Evolutionary conservation across 305 asterid species (phyloP).

Genomic region (Fraxinus angustifolia): DNA sequence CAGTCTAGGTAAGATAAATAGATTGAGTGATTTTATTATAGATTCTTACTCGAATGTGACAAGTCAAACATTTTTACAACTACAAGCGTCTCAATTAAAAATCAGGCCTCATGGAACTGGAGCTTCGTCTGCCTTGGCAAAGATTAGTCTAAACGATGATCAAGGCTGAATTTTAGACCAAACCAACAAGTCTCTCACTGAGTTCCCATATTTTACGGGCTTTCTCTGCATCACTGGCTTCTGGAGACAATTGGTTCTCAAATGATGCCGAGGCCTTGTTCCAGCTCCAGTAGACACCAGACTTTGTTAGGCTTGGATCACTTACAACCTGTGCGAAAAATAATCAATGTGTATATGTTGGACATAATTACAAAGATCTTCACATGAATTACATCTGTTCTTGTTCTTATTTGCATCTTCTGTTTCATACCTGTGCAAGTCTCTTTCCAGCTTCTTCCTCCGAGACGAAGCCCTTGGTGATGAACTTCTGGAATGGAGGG

Average conservation of each 20-base stretch:
- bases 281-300: constrained; percentile 63
- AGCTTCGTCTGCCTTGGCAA: neutral
- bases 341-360: neutral
- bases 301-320: constrained; percentile 46
- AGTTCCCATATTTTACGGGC: constrained; percentile 50
- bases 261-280: constrained; percentile 47
- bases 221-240: constrained; percentile 44
- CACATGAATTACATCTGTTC: neutral
- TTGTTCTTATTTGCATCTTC: neutral
- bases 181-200: constrained; percentile 46
- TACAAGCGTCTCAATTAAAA: neutral
- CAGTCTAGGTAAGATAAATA: neutral
- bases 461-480: constrained; percentile 88
- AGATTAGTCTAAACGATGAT: neutral
- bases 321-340: constrained; percentile 33
- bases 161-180: constrained; percentile 28
- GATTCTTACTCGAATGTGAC: constrained; percentile 25
- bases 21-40: constrained; percentile 37
- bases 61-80: neutral
- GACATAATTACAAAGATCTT: neutral
- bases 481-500: constrained; percentile 88
- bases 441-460: constrained; percentile 91
- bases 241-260: constrained; percentile 46
- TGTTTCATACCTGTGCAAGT: constrained; percentile 69
- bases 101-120: neutral